Base-by-base conservation (phyloP, 176 grass and related monocot species). In the Phyllostachys edulis region DNA sequence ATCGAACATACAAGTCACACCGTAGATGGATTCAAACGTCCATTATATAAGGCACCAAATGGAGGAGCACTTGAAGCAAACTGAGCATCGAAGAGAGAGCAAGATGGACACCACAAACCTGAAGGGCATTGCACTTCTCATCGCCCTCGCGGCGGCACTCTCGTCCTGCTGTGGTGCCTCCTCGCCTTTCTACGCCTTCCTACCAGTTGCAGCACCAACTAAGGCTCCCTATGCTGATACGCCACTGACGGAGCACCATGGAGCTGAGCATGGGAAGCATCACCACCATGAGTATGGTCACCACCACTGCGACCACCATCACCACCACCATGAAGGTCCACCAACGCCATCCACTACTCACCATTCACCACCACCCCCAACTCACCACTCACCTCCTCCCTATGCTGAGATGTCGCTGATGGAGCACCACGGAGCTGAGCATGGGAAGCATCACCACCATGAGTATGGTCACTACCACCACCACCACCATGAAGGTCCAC, bases 41-140 rank as follows among this genome's bases (percentile, higher is more conserved):
- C 37, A 3, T 64, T 82, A 90, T 90, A 90, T 49, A 82, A 78
- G 83, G 83, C 83, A 57, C 84, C 66, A 82, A 65, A 67, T 32
- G 65, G 40, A 47, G 11, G 1, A 23, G 73, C 7, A 3, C 29
- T 9, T 1, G 10, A 56, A 82, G 55, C 88, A 90, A 50, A 10
- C 66, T 66, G 39, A 82, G 18, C 45, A 47, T 7, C 4, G 17
- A 63, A 77, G 61, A 21, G 6, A 73, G 23, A 57, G 1, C 18
- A 80, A 2, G 10, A 69, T 80, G 73, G 66, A 3, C 45, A n/a
- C 0, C 45, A 20, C 42, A 2, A 61, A 49, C 39, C 29, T 24
- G 67, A 83, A 67, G 84, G 37, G 47, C 79, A 7, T 79, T 1
- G 74, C 79, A 7, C 79, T 83, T 40, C 67, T 86, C 26, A 20